Base-by-base conservation (phyloP, 2,329 filamentous ascomycete genomes). In the Hymenoscyphus linearis region DNA sequence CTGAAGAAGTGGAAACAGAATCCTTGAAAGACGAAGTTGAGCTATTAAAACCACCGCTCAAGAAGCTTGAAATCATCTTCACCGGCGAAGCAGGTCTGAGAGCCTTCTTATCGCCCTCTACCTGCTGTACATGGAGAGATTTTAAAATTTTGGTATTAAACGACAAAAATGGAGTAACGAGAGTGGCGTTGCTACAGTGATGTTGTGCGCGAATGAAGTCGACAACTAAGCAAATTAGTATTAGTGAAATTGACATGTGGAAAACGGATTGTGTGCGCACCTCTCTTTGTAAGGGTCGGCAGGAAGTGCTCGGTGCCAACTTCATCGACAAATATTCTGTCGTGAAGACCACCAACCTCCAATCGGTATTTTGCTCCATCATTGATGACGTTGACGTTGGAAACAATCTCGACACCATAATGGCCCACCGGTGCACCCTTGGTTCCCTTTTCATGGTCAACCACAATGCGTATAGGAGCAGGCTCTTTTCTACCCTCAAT, bases 11-110 rank as follows among this genome's bases (percentile, higher is more conserved):
- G 76, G 77, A 60, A 73, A 72, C 62, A 35, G 66, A 65, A 16
- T 64, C 58, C 40, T 79, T 81, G 10, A 76, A 73, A 2, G 74
- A 66, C 62, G 66, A 67, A 68, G 55, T 75, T 13, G 77, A 74
- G 37, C 74, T 76, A 64, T 78, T 80, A 36, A 80, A 74, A 60
- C 81, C 83, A 26, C 85, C 84, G 36, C 85, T 83, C 68, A 96
- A 85, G 59, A 97, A 84, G 70, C 83, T 96, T 0, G 93, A 96
- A 16, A 98, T 79, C 70, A 96, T 81, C 73, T 97, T 98, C 55
- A 96, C 90, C 0, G 93, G 93, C 0, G 93, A 97, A n/a, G 88
- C 84, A 4, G 86, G 86, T 10, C 93, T 82, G 71, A 90, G 90
- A 0, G 85, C 86, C 59, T 82, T 82, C 12, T 85, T 89, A 69